These are phyloP conservation scores for Sordariomycetes sp. DNA, from an alignment of 2,329 filamentous ascomycete genomes.

Conservation along the genomic window DNA sequence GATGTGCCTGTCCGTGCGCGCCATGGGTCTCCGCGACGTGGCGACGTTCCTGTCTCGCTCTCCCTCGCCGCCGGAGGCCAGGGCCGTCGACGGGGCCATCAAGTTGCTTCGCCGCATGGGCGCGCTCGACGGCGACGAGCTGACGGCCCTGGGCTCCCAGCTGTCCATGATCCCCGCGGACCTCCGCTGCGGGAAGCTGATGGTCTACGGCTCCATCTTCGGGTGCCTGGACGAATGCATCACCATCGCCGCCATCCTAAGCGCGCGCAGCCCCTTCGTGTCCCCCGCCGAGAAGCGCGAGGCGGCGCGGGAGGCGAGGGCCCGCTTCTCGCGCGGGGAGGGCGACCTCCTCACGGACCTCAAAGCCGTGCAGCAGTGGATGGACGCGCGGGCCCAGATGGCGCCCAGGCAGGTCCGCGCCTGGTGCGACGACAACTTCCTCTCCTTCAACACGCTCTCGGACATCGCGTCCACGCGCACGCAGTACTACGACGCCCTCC, in stretches of 20 bases:
- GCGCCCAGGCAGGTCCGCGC: slow-evolving; percentile 53
- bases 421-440: slow-evolving; percentile 80
- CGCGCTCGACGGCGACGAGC: slow-evolving; percentile 71
- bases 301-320: slow-evolving; percentile 65
- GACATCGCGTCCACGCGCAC: slow-evolving; percentile 81
- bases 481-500: slow-evolving; percentile 77
- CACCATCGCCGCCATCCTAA: slow-evolving; percentile 86
- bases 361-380: slow-evolving; percentile 75
- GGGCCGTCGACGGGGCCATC: slow-evolving; percentile 80
- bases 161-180: slow-evolving; percentile 94
- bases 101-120: slow-evolving; percentile 74
- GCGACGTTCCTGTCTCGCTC: slow-evolving; percentile 72
- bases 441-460: slow-evolving; percentile 71
- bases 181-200: slow-evolving; percentile 82
- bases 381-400: slow-evolving; percentile 47
- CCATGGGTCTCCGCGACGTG: slow-evolving; percentile 85
- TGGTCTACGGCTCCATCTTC: slow-evolving; percentile 92
- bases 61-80: slow-evolving; percentile 75
- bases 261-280: slow-evolving; percentile 76
- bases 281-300: slow-evolving; percentile 76
- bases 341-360: slow-evolving; percentile 87
- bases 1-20: slow-evolving; percentile 84
- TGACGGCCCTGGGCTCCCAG: slow-evolving; percentile 86
- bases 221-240: slow-evolving; percentile 82
- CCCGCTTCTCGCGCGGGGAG: slow-evolving; percentile 63